Evolutionary conservation across 257 asterid species (phyloP).

Genomic region (Solanum megistacrolobum): DNA sequence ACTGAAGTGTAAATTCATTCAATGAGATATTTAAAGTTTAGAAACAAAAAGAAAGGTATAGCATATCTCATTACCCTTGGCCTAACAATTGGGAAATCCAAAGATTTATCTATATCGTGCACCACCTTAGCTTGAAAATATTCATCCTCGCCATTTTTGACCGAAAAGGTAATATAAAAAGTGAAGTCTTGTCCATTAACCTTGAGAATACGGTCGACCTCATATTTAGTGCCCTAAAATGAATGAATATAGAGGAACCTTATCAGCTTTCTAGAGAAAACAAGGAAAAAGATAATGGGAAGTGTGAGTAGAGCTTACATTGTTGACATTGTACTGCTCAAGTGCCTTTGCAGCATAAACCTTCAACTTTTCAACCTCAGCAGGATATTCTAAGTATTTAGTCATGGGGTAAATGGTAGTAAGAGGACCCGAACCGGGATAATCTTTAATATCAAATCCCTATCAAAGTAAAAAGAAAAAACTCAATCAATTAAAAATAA

Average conservation of each 20-base stretch:
- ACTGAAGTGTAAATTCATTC: accelerated
- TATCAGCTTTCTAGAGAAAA: background rate
- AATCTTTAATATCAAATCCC: no score
- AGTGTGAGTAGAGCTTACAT: background rate
- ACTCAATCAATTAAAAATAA: no score
- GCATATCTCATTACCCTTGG: background rate
- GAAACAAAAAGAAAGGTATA: background rate
- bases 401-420: no score
- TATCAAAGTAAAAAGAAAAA: no score
- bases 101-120: background rate
- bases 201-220: background rate
- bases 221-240: background rate
- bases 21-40: background rate
- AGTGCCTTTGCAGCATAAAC: background rate
- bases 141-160: background rate
- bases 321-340: background rate
- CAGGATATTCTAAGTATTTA: no score
- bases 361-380: background rate
- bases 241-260: background rate
- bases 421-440: no score
- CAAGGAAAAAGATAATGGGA: background rate
- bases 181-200: background rate
- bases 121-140: background rate
- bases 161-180: background rate
- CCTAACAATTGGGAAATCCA: background rate